Evolutionary conservation across 306 rosid species (phyloP).

Genomic region (Styphnolobium japonicum): DNA sequence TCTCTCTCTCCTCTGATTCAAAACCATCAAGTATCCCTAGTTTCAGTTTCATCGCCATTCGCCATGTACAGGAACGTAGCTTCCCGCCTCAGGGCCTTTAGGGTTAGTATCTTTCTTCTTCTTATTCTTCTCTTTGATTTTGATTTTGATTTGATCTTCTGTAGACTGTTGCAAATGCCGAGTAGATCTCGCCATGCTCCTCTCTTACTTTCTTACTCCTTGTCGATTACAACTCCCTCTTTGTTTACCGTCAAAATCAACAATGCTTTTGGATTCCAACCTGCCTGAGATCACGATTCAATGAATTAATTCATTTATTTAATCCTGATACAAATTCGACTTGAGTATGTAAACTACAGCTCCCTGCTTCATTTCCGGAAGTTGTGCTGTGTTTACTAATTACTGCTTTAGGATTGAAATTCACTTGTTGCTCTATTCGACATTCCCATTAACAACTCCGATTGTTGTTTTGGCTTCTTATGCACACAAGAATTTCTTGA

Average conservation of each 20-base stretch:
- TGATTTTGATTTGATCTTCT: neutral
- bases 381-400: neutral
- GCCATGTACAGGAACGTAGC: conserved; percentile 68
- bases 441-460: neutral
- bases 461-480: neutral
- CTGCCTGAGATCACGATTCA: neutral
- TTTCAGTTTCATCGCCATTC: conserved; percentile 21
- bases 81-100: conserved; percentile 59
- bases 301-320: neutral
- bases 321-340: neutral
- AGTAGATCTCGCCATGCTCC: conserved; percentile 19
- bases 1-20: too few relatives aligned
- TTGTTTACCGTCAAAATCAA: neutral
- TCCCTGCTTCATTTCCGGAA: neutral
- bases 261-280: neutral
- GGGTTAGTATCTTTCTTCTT: conserved; percentile 41
- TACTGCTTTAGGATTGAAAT: neutral
- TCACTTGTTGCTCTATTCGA: neutral
- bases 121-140: neutral
- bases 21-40: too few relatives aligned
- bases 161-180: neutral
- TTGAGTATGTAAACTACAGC: neutral
- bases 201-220: neutral
- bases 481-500: neutral
- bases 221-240: neutral